Evolutionary conservation across 768 basidiomycete genomes (phyloP), one percentile per base, ranked within the genome.

Genomic region (Lentinus tigrinus): DNA sequence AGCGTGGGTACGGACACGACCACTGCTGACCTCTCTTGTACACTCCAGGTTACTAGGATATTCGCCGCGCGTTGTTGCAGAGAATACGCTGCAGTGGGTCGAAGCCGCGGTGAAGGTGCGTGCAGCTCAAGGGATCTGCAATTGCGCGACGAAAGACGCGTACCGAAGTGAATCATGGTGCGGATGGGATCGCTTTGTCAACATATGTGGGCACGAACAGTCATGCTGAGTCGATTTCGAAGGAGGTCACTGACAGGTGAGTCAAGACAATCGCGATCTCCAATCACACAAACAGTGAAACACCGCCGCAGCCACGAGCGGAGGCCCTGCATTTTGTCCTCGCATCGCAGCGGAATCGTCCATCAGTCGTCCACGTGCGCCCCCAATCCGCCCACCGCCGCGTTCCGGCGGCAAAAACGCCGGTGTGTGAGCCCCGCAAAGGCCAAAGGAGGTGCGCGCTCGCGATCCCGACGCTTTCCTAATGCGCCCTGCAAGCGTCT

Each of bases 371-470:
- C 16, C 39, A 37, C 31, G 21, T 26, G 31, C 23, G 17, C 38
- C 14, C 48, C 36, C 21, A 51, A 49, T 58, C 58, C 58, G 58
- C 48, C 48, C 58, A n/a, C 58, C 58, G 58, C 58, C 58, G 53
- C 40, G 31, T 60, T 50, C 58, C 58, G 58, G 58, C 54, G 51
- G 39, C 31, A 3, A 36, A 13, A 17, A 21, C 47, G 52, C 51
- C 39, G 23, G 16, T n/a, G 38, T 48, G 34, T 48, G 47, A 46
- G 31, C 40, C 19, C 39, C 13, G 4, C 27, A 50, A 28, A 39
- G 38, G 24, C 34, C 36, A 39, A n/a, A 39, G 58, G n/a, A n/a
- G n/a, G n/a, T n/a, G n/a, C n/a, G n/a, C 52, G 48, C 54, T 28
- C 40, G 28, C 19, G 31, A 48, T 54, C 52, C 58, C 40, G 53